These are phyloP conservation scores for Dendrocalamus sinicus DNA, from an alignment of 176 grass and related monocot species.

Conservation along the genomic window DNA sequence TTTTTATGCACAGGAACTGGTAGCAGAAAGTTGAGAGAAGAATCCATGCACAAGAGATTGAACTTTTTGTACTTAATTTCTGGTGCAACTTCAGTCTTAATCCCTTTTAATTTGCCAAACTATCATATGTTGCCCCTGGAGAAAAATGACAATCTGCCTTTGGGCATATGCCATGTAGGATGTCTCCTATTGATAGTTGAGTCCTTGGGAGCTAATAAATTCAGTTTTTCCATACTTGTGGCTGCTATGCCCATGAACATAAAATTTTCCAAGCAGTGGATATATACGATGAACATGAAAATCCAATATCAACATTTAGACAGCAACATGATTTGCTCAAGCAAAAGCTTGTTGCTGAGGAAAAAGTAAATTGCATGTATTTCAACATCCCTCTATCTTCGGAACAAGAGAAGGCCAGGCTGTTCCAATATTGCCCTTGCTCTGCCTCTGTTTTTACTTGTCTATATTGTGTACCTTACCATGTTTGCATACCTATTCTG, in stretches of 20 bases:
- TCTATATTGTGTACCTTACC: background rate
- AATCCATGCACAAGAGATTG: background rate
- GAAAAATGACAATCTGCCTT: background rate
- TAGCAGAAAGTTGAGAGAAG: background rate
- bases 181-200: background rate
- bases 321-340: background rate
- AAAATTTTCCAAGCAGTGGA: background rate
- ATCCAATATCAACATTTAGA: background rate
- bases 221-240: background rate
- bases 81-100: background rate
- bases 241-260: background rate
- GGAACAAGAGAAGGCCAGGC: background rate
- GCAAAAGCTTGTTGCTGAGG: background rate
- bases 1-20: background rate
- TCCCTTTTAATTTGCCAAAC: background rate
- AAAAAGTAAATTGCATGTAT: background rate
- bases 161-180: background rate
- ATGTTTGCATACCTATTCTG: background rate
- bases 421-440: background rate
- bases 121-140: background rate
- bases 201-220: background rate
- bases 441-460: conserved; percentile 10
- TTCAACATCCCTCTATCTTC: background rate
- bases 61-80: conserved; percentile 3
- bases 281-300: background rate